Conservation (phyloP, 176 grass and related monocot genomes). For the Triticum dicoccoides region DNA sequence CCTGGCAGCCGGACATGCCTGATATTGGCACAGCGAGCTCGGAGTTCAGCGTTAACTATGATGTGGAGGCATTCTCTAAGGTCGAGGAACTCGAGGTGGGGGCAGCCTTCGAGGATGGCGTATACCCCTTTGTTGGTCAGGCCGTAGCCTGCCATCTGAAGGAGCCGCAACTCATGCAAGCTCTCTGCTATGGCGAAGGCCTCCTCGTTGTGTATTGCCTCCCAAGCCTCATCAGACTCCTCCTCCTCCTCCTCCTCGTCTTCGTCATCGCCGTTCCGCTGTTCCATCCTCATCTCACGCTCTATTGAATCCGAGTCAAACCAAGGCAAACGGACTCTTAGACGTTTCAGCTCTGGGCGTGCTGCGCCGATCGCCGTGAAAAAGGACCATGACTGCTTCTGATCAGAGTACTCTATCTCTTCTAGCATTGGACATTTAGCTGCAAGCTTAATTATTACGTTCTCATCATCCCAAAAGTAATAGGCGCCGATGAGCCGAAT, state of each 20-base stretch:
- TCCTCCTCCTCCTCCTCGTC: background rate
- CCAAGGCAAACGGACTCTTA: constrained; percentile 29
- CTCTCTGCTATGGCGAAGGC: constrained; percentile 44
- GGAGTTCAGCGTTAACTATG: constrained; percentile 15
- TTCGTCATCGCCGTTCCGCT: background rate
- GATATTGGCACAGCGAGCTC: constrained; percentile 18
- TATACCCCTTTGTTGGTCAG: constrained; percentile 29
- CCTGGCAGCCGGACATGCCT: constrained; percentile 18
- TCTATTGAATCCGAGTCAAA: background rate
- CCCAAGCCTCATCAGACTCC: background rate
- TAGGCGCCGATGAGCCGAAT: constrained; percentile 22
- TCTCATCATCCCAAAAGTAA: background rate
- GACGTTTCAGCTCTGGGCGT: constrained; percentile 31
- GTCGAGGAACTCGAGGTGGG: constrained; percentile 41
- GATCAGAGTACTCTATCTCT: constrained; percentile 41
- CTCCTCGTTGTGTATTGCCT: constrained; percentile 2
- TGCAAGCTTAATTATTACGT: constrained; percentile 10
- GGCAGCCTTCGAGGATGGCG: constrained; percentile 42
- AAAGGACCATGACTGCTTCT: background rate
- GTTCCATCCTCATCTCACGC: background rate
- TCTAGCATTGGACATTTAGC: constrained; percentile 38
- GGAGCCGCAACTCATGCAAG: constrained; percentile 29
- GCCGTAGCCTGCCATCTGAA: constrained; percentile 34
- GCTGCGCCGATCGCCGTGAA: background rate
- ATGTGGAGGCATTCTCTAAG: constrained; percentile 17